Evolutionary conservation across 257 asterid species (phyloP), one percentile per base, ranked within the genome.

Genomic region (Solanum piurae): DNA sequence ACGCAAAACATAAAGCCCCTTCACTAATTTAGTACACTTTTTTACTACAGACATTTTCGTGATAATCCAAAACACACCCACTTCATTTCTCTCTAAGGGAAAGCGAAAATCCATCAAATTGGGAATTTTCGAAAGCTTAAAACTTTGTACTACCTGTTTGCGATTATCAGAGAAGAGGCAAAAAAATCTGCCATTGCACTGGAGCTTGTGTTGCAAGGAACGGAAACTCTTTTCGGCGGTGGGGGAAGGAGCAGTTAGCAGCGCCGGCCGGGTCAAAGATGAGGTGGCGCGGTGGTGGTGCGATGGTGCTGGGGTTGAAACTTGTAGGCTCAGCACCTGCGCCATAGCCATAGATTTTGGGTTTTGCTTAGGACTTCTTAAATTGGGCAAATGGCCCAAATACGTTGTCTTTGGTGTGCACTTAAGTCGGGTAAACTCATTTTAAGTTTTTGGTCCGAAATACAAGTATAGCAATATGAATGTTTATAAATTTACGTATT

Each of bases 91-190:
- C 37, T 46, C 37, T 64, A 46, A 79, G 23, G 12, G 25, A 79
- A 27, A 46, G 18, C 40, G 2, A 36, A 36, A 37, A 12, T 1
- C 3, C 52, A 74, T 21, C 18, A 74, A 36, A 21, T n/a, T 36
- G 18, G 29, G 49, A 36, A 34, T 36, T 74, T 36, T 72, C 16
- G 2, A 86, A 33, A 49, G 14, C 9, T 49, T 44, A 14, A 73
- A 1, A 7, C 84, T 72, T 76, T 46, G 85, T 79, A 94, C 66
- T 72, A 96, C 98, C 98, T 94, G 95, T 91, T 88, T 96, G 86
- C 94, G 91, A 88, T 94, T 95, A 82, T 91, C 89, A 23, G 97
- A 94, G 88, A 96, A 96, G 83, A 96, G 94, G 93, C 99, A 96
- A 75, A 90, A 91, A 86, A 92, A 87, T 85, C 93, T 91, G 89